phyloP scores from a whole-genome alignment of 768 basidiomycete genomes.

The Suillus tomentosus region DNA sequence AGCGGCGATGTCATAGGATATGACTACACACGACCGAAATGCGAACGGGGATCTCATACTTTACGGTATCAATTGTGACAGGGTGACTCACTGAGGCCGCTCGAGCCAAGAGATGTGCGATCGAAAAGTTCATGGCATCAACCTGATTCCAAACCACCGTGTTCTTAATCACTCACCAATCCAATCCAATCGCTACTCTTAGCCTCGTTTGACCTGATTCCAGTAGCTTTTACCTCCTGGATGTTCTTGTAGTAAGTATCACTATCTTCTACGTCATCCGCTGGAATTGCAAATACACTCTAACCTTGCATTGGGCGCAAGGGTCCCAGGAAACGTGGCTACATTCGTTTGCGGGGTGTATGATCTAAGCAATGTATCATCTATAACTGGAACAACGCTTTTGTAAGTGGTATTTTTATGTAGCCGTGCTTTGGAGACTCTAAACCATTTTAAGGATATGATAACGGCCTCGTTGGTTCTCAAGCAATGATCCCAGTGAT shows the following conservation, averaged over 20 bases:
- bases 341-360: neutral
- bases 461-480: too few relatives aligned
- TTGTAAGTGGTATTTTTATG: neutral
- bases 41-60: neutral
- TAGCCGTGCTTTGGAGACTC: neutral
- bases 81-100: neutral
- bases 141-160: neutral
- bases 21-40: neutral
- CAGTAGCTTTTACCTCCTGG: neutral
- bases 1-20: neutral
- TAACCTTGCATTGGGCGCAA: neutral
- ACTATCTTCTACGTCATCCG: too few relatives aligned
- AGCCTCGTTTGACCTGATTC: neutral
- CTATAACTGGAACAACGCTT: neutral
- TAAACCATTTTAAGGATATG: neutral
- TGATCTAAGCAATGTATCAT: neutral
- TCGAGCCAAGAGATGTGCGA: neutral
- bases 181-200: neutral
- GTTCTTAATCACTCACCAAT: too few relatives aligned
- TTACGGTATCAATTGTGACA: slow-evolving; percentile 6
- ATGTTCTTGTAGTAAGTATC: neutral
- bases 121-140: too few relatives aligned
- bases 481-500: neutral
- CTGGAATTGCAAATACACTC: neutral
- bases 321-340: neutral